phyloP scores from a whole-genome alignment of 2,329 filamentous ascomycete species.

The Aspergillus thermomutatus region DNA sequence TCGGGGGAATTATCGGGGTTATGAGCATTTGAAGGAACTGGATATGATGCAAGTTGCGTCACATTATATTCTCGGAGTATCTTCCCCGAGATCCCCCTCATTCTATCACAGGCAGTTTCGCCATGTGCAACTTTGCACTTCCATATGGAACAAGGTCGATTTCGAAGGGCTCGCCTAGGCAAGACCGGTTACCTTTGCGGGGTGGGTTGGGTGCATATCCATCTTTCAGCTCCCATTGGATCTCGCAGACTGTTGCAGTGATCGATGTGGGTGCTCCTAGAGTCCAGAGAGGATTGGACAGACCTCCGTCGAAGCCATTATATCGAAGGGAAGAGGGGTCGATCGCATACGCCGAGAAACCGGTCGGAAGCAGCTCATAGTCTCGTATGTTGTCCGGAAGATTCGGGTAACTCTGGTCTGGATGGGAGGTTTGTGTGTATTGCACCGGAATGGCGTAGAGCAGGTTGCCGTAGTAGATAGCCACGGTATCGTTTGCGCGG shows the following conservation, averaged over 20 bases:
- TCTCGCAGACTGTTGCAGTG: constrained; percentile 37
- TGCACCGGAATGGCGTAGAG: constrained; percentile 44
- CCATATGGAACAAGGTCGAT: constrained; percentile 46
- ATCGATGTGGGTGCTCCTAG: constrained; percentile 36
- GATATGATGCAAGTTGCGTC: no score
- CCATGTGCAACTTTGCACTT: constrained; percentile 47
- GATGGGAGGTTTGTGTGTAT: constrained; percentile 20
- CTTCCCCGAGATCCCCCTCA: no score
- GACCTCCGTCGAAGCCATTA: constrained; percentile 16
- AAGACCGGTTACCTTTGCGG: constrained; percentile 28
- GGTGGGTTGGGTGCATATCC: constrained; percentile 37
- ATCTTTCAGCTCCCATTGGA: constrained; percentile 34
- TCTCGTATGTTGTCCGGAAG: constrained; percentile 29
- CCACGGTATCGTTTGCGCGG: constrained; percentile 43
- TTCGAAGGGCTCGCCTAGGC: constrained; percentile 33
- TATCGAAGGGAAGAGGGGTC: constrained; percentile 35
- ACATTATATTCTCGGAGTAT: no score
- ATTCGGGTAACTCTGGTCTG: constrained; percentile 19
- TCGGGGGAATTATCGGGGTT: no score
- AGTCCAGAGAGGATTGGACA: constrained; percentile 26
- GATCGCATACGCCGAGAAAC: constrained; percentile 27
- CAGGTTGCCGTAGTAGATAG: constrained; percentile 44
- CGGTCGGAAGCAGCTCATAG: constrained; percentile 33
- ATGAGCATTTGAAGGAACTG: no score
- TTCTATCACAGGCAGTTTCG: constrained; percentile 35